Percentiles rank a stretch among this genome's conserved stretches.
Conservation (phyloP, 441 rosid species). For the Melastoma candidum region DNA sequence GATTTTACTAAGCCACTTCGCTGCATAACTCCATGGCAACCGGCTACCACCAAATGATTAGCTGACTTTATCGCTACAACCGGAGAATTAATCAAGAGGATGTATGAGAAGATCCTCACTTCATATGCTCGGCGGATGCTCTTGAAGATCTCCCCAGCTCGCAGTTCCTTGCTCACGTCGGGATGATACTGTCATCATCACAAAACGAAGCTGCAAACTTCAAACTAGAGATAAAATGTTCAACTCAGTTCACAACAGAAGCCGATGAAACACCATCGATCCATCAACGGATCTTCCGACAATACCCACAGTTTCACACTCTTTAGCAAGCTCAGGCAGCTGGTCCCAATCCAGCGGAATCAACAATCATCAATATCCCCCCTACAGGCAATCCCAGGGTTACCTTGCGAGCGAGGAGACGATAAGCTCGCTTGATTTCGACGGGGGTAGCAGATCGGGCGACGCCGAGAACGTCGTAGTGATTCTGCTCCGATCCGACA, state of each 20-base stretch:
- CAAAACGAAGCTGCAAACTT: not conserved
- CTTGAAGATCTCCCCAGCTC: slow-evolving; percentile 69
- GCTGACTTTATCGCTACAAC: slow-evolving; percentile 1
- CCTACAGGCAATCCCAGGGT: not conserved
- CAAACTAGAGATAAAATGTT: not conserved
- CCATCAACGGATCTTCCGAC: too few species aligned
- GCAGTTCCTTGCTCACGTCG: slow-evolving; percentile 68
- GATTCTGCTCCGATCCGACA: slow-evolving; percentile 38
- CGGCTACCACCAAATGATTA: not conserved
- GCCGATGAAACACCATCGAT: not conserved
- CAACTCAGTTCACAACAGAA: not conserved
- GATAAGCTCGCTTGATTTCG: slow-evolving; percentile 78
- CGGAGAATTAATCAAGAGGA: slow-evolving; percentile 2
- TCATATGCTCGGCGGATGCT: slow-evolving; percentile 61
- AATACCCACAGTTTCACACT: too few species aligned
- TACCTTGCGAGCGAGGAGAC: slow-evolving; percentile 82
- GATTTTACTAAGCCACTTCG: too few species aligned
- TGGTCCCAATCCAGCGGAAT: not conserved
- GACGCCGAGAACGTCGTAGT: slow-evolving; percentile 56
- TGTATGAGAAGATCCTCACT: slow-evolving; percentile 30
- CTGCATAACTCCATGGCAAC: too few species aligned
- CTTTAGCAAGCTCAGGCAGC: too few species aligned
- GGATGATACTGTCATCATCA: slow-evolving; percentile 66
- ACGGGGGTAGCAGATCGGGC: slow-evolving; percentile 38
- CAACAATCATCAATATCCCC: not conserved